Evolutionary conservation across 2,329 filamentous ascomycete genomes (phyloP), one percentile per base, ranked within the genome.

Genomic region (Aspergillus oerlinghausenensis): DNA sequence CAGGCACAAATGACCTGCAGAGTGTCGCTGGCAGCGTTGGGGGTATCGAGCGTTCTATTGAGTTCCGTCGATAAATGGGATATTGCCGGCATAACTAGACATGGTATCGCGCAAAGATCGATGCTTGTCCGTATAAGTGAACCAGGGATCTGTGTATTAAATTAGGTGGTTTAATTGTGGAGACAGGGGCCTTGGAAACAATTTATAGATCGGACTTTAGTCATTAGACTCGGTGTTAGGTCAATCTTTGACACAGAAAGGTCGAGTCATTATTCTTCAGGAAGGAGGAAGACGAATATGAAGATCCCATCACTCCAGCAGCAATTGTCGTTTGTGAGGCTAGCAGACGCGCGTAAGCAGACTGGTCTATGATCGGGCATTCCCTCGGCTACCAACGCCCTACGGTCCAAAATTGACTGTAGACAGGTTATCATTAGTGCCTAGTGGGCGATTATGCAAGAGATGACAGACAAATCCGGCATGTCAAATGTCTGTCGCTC

Each of bases 1-100:
- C 74, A 77, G n/a, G 74, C 75, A 59, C 75, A 77, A 14, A 77
- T 63, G 45, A 77, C 74, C 49, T 74, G 67, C 26, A 71, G 55
- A 48, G 60, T 47, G 28, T 59, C 2, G 50, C 35, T 58, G n/a
- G 69, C 68, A 43, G 61, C 60, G 58, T 68, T 68, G 8, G 65
- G 55, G 35, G 61, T 28, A 40, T 51, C 57, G 26, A 63, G 50
- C 25, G 52, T 32, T 17, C 40, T 43, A 50, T 54, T 58, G 35
- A 63, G 40, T 25, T 57, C 42, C 26, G 53, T 26, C 17, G 26
- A 35, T 45, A 56, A 25, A 23, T 52, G 49, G 7, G 58, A 58
- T 55, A 65, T 59, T 42, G 61, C 63, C 29, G 63, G 63, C 63
- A 65, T 65, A 26, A 56, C 55, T 60, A 55, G 49, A 55, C 51